phyloP scores from a whole-genome alignment of 805 yeast species.

The Ogataea degrootiae region DNA sequence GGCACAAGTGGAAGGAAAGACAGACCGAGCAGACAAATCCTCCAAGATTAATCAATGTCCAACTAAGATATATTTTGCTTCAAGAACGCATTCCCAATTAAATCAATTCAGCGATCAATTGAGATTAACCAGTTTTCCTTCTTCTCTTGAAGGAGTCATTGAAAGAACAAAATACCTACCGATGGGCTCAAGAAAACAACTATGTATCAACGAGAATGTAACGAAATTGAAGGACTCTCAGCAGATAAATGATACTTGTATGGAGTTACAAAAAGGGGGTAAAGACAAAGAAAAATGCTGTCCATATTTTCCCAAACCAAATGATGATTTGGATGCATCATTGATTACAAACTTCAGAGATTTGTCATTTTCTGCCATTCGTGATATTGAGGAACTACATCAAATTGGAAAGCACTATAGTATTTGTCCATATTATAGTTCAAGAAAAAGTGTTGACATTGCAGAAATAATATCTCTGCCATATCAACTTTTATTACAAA shows the following conservation, averaged over 20 bases:
- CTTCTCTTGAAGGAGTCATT: constrained; percentile 41
- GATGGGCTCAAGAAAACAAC: constrained; percentile 77
- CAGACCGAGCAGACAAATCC: constrained; percentile 17
- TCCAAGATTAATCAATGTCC: constrained; percentile 29
- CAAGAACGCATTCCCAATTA: constrained; percentile 89
- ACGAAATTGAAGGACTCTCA: constrained; percentile 41
- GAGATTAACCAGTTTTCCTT: constrained; percentile 54
- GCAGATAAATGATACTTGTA: constrained; percentile 74
- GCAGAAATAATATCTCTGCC: constrained; percentile 83
- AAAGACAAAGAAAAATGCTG: constrained; percentile 30
- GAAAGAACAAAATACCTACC: constrained; percentile 68
- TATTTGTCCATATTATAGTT: constrained; percentile 81
- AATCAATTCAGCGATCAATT: constrained; percentile 76
- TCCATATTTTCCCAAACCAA: constrained; percentile 34
- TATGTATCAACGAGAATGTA: constrained; percentile 71
- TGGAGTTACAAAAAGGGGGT: constrained; percentile 52
- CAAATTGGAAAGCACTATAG: constrained; percentile 49
- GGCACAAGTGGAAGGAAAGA: constrained; percentile 33
- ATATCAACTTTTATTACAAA: constrained; percentile 69
- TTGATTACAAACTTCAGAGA: constrained; percentile 46
- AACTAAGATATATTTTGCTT: constrained; percentile 60
- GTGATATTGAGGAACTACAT: constrained; percentile 78
- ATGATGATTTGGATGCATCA: constrained; percentile 28
- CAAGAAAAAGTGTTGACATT: constrained; percentile 47
- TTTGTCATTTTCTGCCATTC: constrained; percentile 47